Base-by-base conservation (phyloP, 2,329 filamentous ascomycete species). In the Sporothrix inflata region DNA sequence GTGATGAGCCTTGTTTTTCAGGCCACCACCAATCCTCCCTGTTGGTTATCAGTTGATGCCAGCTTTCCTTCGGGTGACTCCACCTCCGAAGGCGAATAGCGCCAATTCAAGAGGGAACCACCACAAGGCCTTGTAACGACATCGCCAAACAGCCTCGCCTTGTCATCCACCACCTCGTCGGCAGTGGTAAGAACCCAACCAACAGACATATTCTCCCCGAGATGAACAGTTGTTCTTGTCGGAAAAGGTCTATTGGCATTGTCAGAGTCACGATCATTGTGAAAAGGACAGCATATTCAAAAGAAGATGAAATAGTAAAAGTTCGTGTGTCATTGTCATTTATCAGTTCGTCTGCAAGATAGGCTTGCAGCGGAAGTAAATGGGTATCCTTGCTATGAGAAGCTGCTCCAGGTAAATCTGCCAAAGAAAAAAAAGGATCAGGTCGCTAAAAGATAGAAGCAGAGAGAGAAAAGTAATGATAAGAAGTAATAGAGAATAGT, bases 311-410 rank as follows among this genome's bases (percentile, higher is more conserved):
- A 45, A n/a, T 66, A 40, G 61, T 63, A 72, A 70, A 65, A 63
- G 70, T 34, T 67, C 65, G 24, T 67, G 45, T 53, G 65, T 67
- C 45, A 67, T 67, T 67, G 65, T 53, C 65, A 53, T 51, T 51
- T 67, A 67, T 67, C 65, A 49, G 21, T 67, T 67, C 45, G 45
- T 51, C 65, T 51, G 27, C 65, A 49, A 67, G 45, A 38, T 14
- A 38, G 16, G 45, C 60, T 49, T 40, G 65, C 65, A 38, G 24
- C 27, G 9, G 19, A 67, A 21, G 27, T 51, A 67, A 53, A 67
- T 53, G 45, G 65, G 65, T 67, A 67, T 53, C 65, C 27, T 38
- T 67, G 16, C 12, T 4, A 8, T 12, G 16, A 49, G 8, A 66
- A 66, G 42, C 9, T 27, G 60, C 38, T 24, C 21, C 38, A 14